Percentiles rank a stretch among this genome's conserved stretches.
Evolutionary conservation across 768 basidiomycete genomes (phyloP).

Genomic region (Xerocomellus chrysenteron): DNA sequence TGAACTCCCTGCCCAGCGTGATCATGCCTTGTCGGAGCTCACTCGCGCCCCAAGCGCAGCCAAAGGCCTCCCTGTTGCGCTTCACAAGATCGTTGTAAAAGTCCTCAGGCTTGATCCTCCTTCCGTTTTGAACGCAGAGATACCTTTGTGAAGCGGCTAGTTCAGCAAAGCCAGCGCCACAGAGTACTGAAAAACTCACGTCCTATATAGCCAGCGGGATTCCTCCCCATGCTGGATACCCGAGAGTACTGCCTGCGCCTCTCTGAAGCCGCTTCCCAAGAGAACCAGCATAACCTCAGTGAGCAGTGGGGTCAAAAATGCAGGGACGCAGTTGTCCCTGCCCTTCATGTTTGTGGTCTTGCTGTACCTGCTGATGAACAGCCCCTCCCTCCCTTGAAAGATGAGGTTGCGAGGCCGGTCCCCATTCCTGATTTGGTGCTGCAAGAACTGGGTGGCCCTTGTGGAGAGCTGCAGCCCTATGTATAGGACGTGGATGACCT

Average conservation of each 20-base stretch:
- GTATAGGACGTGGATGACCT: not conserved
- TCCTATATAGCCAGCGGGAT: not conserved
- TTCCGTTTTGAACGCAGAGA: not conserved
- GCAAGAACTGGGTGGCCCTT: not conserved
- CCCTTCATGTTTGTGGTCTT: slow-evolving; percentile 7
- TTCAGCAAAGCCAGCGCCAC: not conserved
- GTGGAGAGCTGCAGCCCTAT: slow-evolving; percentile 3
- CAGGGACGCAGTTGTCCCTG: slow-evolving; percentile 2
- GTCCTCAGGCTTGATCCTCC: not conserved
- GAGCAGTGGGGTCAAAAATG: not conserved
- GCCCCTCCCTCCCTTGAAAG: slow-evolving; percentile 5
- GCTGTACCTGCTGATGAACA: slow-evolving; percentile 8
- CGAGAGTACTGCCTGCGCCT: slow-evolving; percentile 1
- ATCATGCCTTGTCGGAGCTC: slow-evolving; percentile 2
- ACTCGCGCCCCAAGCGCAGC: not conserved
- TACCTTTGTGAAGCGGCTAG: not conserved
- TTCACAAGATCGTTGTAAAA: not conserved
- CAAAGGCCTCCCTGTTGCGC: not conserved
- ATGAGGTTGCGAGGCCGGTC: slow-evolving; percentile 3
- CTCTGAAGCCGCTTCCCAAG: slow-evolving; percentile 3
- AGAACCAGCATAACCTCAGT: not conserved
- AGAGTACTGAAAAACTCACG: no score
- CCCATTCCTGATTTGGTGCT: slow-evolving; percentile 1
- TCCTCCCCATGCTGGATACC: not conserved
- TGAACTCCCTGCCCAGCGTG: no score